These are phyloP conservation scores for Stagonosporopsis vannaccii DNA, from an alignment of 2,329 filamentous ascomycete genomes.

Conservation along the genomic window DNA sequence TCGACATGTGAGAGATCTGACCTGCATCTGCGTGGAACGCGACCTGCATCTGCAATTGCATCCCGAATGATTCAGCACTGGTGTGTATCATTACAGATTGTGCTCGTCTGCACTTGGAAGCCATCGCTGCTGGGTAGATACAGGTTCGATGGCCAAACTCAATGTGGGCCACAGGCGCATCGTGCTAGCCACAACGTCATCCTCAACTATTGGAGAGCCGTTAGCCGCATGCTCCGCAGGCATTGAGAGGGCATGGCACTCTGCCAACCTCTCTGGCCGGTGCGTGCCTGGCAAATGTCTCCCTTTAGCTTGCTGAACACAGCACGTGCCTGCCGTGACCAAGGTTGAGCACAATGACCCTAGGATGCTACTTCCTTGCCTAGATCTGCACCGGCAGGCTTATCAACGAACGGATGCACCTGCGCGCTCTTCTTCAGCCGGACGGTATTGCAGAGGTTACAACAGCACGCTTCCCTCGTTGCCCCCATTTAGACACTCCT, in stretches of 20 bases:
- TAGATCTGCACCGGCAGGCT: constrained; percentile 12
- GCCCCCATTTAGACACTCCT: constrained; percentile 24
- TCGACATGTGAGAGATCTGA: constrained; percentile 4
- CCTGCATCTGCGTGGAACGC: constrained; percentile 10
- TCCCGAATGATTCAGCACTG: no score
- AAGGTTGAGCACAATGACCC: constrained; percentile 8
- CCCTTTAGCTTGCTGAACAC: constrained; percentile 4
- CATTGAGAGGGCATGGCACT: constrained; percentile 1
- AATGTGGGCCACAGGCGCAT: constrained; percentile 1
- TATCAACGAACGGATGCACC: constrained; percentile 12
- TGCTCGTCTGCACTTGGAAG: background rate
- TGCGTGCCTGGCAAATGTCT: constrained; percentile 3
- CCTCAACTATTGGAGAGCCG: constrained; percentile 11
- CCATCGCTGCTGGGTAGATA: background rate
- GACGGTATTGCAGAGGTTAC: constrained; percentile 1
- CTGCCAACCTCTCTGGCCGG: background rate
- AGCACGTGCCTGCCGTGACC: constrained; percentile 11
- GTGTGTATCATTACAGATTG: background rate
- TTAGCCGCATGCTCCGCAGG: constrained; percentile 8
- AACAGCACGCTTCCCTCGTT: constrained; percentile 19
- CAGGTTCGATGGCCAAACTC: background rate
- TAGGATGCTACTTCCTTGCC: constrained; percentile 17
- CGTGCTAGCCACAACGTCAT: constrained; percentile 18
- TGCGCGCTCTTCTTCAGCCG: constrained; percentile 9
- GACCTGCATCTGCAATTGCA: constrained; percentile 2